These are phyloP conservation scores for Silene vulgaris DNA, from an alignment of 179 eudicot genomes.

Conservation along the genomic window DNA sequence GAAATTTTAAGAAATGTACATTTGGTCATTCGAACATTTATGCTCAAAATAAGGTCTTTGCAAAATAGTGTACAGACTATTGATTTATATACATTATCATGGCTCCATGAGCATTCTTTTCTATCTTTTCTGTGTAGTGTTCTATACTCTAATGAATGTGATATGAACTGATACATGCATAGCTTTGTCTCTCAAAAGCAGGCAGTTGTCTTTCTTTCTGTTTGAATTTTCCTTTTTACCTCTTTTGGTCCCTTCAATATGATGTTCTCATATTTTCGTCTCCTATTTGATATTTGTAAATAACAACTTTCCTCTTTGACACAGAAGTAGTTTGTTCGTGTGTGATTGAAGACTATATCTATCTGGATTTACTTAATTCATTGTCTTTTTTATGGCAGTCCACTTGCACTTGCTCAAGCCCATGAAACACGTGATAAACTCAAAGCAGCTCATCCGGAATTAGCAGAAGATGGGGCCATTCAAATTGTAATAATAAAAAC, in stretches of 20 bases:
- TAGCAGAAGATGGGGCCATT: constrained; percentile 90
- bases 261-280: not conserved
- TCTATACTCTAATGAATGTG: not conserved
- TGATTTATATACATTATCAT: not conserved
- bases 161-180: not conserved
- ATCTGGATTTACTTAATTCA: constrained; percentile 20
- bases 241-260: not conserved
- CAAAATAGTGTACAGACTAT: not conserved
- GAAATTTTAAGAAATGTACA: not conserved
- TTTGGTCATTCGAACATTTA: not conserved
- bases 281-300: not conserved
- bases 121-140: not conserved
- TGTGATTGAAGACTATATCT: constrained; percentile 2
- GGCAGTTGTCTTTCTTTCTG: no score
- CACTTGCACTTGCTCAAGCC: constrained; percentile 97
- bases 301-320: not conserved
- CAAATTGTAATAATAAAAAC: constrained; percentile 80
- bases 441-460: constrained; percentile 61
- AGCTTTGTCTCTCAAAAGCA: not conserved
- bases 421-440: constrained; percentile 75
- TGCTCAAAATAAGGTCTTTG: not conserved
- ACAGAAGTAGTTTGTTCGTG: not conserved
- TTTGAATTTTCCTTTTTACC: not conserved
- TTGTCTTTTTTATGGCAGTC: constrained; percentile 70
- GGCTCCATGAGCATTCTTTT: not conserved